Evolutionary conservation across 2,329 filamentous ascomycete genomes (phyloP), one percentile per base, ranked within the genome.

Genomic region (Penicillium sp.): DNA sequence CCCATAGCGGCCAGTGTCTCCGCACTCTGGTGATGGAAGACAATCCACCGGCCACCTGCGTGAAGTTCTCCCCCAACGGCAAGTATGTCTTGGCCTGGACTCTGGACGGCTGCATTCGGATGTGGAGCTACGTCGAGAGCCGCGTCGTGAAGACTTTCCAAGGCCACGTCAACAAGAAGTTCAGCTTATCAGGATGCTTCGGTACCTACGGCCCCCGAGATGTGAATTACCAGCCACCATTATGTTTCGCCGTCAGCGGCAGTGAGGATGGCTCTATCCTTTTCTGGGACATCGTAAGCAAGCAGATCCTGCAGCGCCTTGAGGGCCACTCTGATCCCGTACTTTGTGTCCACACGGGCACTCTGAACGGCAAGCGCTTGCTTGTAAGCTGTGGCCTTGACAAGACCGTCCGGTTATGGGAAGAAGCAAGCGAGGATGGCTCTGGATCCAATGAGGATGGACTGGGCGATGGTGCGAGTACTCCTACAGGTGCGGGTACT

Each of bases 61-160:
- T 97, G 35, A 87, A 87, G 65, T 99, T 99, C 74, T 87, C 87
- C 4, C 92, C 93, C 3, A 99, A 99, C 65, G 92, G 93, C 14
- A 90, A 88, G 56, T 96, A 88, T 66, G 86, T 99, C 46, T 80
- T 97, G 2, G 92, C 93, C 11, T 95, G 88, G 71, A 95, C 89
- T 55, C 79, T 96, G 57, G 93, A 99, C 74, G 88, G 85, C 53
- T 92, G 88, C 65, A 81, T 99, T 39, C 84, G 93, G 2, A 76
- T 99, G 18, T 99, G 93, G 93, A 88, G 96, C 69, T 99, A 97
- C 66, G 87, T 95, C 8, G 83, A 89, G 31, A 92, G 92, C 7
- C 83, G 84, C 25, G 93, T 93, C 60, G 86, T 95, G 63, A 99
- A 99, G 77, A 99, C 93, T 12, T 99, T 97, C 70, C 90, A 96